Percentiles rank a stretch among this genome's conserved stretches.
phyloP scores from a whole-genome alignment of 768 basidiomycete genomes.

The Tylopilus vinaceipallidus region DNA sequence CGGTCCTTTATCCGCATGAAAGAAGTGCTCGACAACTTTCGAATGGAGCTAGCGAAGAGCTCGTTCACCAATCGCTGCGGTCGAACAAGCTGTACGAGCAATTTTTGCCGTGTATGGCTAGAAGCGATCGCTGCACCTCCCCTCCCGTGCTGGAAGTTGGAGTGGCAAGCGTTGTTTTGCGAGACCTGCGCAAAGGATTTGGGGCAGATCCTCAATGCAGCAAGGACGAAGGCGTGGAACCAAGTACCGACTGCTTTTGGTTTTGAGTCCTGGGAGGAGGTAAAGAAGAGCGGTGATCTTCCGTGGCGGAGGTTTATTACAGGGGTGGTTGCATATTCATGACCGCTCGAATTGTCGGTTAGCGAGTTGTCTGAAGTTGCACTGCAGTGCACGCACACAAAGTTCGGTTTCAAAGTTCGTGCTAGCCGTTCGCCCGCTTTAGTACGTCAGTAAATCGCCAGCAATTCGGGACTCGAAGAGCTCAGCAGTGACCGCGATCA shows the following conservation, averaged over 20 bases:
- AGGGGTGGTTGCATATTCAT: too few relatives aligned
- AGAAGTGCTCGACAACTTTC: background rate
- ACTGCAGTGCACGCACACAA: too few relatives aligned
- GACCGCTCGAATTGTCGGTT: too few relatives aligned
- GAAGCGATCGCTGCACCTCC: background rate
- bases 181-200: background rate
- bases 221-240: background rate
- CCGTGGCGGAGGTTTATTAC: too few relatives aligned
- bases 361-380: too few relatives aligned
- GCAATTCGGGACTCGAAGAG: too few relatives aligned
- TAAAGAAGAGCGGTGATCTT: background rate
- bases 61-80: too few relatives aligned
- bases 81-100: rapidly evolving
- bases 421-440: too few relatives aligned
- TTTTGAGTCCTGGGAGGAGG: slow-evolving; percentile 5
- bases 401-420: too few relatives aligned
- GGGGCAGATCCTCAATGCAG: background rate
- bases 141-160: background rate
- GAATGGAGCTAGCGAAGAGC: background rate
- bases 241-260: slow-evolving; percentile 1
- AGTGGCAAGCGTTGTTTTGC: slow-evolving; percentile 9
- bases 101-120: background rate
- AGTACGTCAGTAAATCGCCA: too few relatives aligned
- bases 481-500: too few relatives aligned
- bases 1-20: slow-evolving; percentile 2